Evolutionary conservation across 2,329 filamentous ascomycete genomes (phyloP).

Genomic region (Aureobasidium subglaciale): DNA sequence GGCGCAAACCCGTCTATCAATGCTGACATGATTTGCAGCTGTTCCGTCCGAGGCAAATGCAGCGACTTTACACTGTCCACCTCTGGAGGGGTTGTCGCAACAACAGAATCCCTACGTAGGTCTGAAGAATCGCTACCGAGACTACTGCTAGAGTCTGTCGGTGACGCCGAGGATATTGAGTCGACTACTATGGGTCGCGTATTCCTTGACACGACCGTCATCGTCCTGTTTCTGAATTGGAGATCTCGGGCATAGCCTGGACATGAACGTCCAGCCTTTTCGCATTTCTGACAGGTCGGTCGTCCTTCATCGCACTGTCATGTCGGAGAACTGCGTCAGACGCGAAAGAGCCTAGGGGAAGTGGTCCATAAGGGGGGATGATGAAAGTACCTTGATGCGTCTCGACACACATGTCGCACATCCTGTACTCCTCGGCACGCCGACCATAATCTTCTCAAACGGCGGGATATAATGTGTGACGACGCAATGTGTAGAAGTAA

Average conservation of each 20-base stretch:
- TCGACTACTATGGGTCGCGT: background rate
- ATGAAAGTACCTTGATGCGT: slow-evolving; percentile 15
- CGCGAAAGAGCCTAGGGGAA: background rate
- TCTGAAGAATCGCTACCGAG: background rate
- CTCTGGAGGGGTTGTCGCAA: background rate
- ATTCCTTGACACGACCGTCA: background rate
- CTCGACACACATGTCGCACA: slow-evolving; percentile 7
- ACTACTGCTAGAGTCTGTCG: background rate
- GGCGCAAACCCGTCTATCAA: slow-evolving; percentile 13
- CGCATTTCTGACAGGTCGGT: slow-evolving; percentile 6
- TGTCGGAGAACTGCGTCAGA: background rate
- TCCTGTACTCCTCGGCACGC: slow-evolving; percentile 12
- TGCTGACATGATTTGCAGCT: slow-evolving; percentile 1
- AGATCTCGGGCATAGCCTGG: slow-evolving; percentile 4
- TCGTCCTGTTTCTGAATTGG: background rate
- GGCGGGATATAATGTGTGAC: background rate
- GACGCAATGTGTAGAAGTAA: background rate
- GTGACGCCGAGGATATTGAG: background rate
- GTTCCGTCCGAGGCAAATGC: background rate
- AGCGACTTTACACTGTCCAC: background rate
- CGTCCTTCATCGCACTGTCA: slow-evolving; percentile 14
- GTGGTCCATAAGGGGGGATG: background rate
- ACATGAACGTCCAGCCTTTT: slow-evolving; percentile 9
- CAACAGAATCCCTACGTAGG: background rate
- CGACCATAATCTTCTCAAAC: slow-evolving; percentile 3